Evolutionary conservation across 2,329 filamentous ascomycete species (phyloP).

Genomic region (Pyricularia pennisetigena): DNA sequence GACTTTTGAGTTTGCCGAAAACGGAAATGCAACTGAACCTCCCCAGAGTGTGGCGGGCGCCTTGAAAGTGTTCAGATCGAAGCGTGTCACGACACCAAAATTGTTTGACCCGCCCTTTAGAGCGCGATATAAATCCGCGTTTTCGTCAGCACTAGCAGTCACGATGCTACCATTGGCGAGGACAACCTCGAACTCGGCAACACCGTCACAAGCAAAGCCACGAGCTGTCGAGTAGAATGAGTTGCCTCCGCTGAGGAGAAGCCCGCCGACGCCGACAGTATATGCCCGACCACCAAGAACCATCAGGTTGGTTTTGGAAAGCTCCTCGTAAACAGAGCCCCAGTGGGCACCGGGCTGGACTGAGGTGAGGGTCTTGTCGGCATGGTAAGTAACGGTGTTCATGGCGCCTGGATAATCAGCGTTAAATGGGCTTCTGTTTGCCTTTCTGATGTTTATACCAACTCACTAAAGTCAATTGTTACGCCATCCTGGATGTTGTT

Average conservation of each 20-base stretch:
- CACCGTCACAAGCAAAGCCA: conserved; percentile 30
- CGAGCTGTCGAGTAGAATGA: conserved; percentile 16
- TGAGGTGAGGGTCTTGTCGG: conserved; percentile 17
- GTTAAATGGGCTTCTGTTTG: neutral
- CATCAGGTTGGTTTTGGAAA: conserved; percentile 17
- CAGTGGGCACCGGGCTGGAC: conserved; percentile 26
- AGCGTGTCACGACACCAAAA: conserved; percentile 24
- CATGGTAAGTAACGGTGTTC: conserved; percentile 19
- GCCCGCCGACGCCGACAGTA: conserved; percentile 18
- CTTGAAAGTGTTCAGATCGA: conserved; percentile 11
- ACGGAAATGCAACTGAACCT: conserved; percentile 11
- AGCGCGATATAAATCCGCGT: conserved; percentile 17
- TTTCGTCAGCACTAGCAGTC: conserved; percentile 7
- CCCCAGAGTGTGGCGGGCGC: conserved; percentile 12
- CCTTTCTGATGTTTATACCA: neutral
- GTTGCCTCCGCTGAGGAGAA: conserved; percentile 18
- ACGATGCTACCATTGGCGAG: conserved; percentile 28
- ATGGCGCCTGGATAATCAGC: conserved; percentile 16
- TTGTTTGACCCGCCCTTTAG: conserved; percentile 34
- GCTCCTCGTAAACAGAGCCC: conserved; percentile 25
- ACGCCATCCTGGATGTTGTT: neutral
- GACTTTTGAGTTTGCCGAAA: neutral
- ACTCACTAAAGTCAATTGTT: conserved; percentile 15
- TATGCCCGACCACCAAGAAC: conserved; percentile 16
- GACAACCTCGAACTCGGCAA: conserved; percentile 29